These are phyloP conservation scores for Fusarium drepaniforme DNA, from an alignment of 2,329 filamentous ascomycete species.

Conservation along the genomic window DNA sequence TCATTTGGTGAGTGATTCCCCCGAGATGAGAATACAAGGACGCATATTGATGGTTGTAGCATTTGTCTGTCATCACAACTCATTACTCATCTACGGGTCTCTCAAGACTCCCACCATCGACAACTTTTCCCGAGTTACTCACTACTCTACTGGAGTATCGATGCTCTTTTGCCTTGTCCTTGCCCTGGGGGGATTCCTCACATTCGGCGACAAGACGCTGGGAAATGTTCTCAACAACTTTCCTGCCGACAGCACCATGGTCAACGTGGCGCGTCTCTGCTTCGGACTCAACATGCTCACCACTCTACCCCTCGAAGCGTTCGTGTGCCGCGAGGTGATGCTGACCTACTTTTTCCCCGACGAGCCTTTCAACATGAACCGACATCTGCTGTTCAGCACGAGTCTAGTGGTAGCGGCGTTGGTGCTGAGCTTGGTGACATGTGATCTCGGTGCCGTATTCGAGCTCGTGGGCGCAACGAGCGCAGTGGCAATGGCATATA, in stretches of 20 bases:
- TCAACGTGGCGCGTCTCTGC: slow-evolving; percentile 93
- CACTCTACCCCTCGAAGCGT: slow-evolving; percentile 94
- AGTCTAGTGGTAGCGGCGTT: slow-evolving; percentile 84
- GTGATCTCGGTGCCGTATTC: slow-evolving; percentile 93
- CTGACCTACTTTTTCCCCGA: slow-evolving; percentile 81
- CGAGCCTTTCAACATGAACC: slow-evolving; percentile 82
- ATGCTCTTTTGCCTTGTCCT: slow-evolving; percentile 92
- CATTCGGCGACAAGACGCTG: slow-evolving; percentile 90
- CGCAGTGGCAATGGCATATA: slow-evolving; percentile 94
- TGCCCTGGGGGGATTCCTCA: slow-evolving; percentile 90
- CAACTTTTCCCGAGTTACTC: slow-evolving; percentile 92
- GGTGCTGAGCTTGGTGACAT: slow-evolving; percentile 84
- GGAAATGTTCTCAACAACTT: slow-evolving; percentile 99
- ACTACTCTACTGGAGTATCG: slow-evolving; percentile 91
- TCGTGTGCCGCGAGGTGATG: slow-evolving; percentile 98
- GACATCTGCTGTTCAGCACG: slow-evolving; percentile 90
- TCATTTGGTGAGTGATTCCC: slow-evolving; percentile 80
- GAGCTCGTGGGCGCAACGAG: slow-evolving; percentile 96
- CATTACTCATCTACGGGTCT: slow-evolving; percentile 96
- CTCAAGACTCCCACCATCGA: slow-evolving; percentile 94
- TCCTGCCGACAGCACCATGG: slow-evolving; percentile 87
- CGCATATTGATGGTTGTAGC: slow-evolving; percentile 50
- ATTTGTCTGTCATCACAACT: slow-evolving; percentile 90
- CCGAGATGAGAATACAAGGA: neutral
- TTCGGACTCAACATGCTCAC: slow-evolving; percentile 99